Evolutionary conservation across 768 basidiomycete species (phyloP), one percentile per base, ranked within the genome.

Genomic region (Mycena capillaripes): DNA sequence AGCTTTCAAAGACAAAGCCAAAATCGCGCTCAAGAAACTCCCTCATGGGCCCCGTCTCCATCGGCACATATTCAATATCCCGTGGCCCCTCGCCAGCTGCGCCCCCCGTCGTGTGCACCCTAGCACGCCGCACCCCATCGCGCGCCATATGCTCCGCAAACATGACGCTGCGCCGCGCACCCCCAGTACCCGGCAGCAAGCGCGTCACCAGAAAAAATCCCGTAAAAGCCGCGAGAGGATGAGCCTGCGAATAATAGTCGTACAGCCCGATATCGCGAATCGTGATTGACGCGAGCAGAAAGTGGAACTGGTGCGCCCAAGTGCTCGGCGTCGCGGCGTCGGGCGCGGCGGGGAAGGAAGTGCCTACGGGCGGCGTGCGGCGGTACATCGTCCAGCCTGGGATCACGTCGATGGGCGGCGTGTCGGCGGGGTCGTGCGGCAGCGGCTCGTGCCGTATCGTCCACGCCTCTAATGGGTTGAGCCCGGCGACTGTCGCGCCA

Each of bases 31-130:
- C 67, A 4, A 71, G 63, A 42, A 61, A 72, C 10, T 16, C 66
- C 9, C 70, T 56, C 74, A 75, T 75, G 3, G 74, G 74, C 29
- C 67, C 63, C 4, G 70, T 75, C 53, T 75, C 67, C 74, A 75
- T 75, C 44, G 55, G 34, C 21, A 75, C 64, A 14, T 72, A 72
- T 19, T 60, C 63, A 8, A 75, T 53, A 27, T 75, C 74, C 36
- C 74, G 27, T 32, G 74, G 57, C 7, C 63, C 74, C 0, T 65
- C 57, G 0, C 62, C 70, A 57, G 86, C 88, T 3, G 87, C 86
- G 3, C 79, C 81, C 1, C 87, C 88, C 17, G 89, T 90, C 21
- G 89, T 90, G 14, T 87, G 79, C 19, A 82, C 84, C 67, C 80
- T 81, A 42, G 88, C 81, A 25, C 82, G 76, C 4, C 79, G 74